A percentile compares a stretch with the other conserved stretches of the same genome.
phyloP scores from a whole-genome alignment of 192 early-diverging fungal genomes.

The Phlyctochytrium arcticum region DNA sequence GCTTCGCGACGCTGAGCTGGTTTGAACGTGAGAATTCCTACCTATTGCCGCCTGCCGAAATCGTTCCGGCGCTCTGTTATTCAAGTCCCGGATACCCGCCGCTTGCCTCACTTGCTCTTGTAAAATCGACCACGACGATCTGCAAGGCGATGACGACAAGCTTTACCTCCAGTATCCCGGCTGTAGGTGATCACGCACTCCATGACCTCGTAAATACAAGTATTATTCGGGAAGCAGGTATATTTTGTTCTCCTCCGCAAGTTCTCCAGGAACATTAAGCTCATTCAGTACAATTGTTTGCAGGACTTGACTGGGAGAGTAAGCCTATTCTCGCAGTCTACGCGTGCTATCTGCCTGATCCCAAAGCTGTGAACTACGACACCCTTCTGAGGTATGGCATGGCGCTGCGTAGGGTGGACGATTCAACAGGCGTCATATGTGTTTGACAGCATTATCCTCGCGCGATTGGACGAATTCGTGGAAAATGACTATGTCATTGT shows the following conservation, averaged over 20 bases:
- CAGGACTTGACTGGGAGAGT: slow-evolving; percentile 84
- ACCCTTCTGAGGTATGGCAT: slow-evolving; percentile 63
- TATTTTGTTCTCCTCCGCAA: background rate
- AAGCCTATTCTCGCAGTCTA: slow-evolving; percentile 78
- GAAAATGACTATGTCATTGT: slow-evolving; percentile 89
- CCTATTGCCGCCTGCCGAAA: no score
- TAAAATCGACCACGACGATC: no score
- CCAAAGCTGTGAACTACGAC: slow-evolving; percentile 78
- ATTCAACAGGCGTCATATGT: background rate
- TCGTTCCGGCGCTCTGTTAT: no score
- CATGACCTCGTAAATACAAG: background rate
- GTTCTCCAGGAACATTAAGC: no score
- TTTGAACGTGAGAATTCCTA: no score
- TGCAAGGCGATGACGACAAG: no score
- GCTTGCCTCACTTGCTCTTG: no score
- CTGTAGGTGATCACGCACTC: background rate
- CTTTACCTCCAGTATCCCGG: no score
- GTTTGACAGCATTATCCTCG: slow-evolving; percentile 44
- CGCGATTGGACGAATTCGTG: slow-evolving; percentile 73
- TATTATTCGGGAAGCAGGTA: slow-evolving; percentile 2
- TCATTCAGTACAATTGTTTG: no score
- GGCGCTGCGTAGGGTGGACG: background rate
- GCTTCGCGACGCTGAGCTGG: no score
- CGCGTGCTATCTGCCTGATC: slow-evolving; percentile 84
- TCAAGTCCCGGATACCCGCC: no score